Conservation (phyloP, 2,329 filamentous ascomycete species). For the Alternaria tenuissima region DNA sequence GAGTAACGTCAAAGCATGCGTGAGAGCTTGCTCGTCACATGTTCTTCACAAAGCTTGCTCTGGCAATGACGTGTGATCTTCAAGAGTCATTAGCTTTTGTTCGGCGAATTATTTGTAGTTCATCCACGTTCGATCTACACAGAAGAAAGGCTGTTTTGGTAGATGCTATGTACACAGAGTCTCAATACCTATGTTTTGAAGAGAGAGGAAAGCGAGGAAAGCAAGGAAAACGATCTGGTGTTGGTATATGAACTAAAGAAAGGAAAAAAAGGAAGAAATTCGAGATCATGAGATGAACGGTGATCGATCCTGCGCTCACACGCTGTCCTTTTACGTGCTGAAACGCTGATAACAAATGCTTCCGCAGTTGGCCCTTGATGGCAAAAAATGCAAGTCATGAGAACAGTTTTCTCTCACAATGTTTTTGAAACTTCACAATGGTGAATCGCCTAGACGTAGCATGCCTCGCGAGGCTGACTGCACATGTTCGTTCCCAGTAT, state of each 20-base stretch:
- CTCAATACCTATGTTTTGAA: not conserved
- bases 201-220: not conserved
- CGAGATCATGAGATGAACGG: conserved; percentile 1
- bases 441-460: conserved; percentile 1
- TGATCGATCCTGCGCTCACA: conserved; percentile 6
- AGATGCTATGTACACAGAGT: conserved; percentile 2
- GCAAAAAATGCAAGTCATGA: conserved; percentile 3
- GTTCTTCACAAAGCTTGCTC: not conserved
- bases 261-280: not conserved
- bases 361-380: not conserved
- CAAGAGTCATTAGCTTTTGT: not conserved
- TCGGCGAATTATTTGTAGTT: not conserved
- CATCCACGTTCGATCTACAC: not conserved
- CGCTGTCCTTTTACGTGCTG: not conserved
- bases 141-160: not conserved
- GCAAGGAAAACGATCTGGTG: conserved; percentile 5
- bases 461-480: not conserved
- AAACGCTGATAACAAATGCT: conserved; percentile 3
- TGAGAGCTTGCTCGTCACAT: not conserved
- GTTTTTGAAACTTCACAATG: conserved; percentile 1
- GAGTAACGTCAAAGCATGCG: not conserved
- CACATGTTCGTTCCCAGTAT: not conserved
- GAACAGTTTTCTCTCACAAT: conserved; percentile 2
- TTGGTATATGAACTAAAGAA: conserved; percentile 4
- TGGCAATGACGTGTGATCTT: not conserved